Evolutionary conservation across 2,329 filamentous ascomycete species (phyloP), one percentile per base, ranked within the genome.

Genomic region (Parastagonospora avenae): DNA sequence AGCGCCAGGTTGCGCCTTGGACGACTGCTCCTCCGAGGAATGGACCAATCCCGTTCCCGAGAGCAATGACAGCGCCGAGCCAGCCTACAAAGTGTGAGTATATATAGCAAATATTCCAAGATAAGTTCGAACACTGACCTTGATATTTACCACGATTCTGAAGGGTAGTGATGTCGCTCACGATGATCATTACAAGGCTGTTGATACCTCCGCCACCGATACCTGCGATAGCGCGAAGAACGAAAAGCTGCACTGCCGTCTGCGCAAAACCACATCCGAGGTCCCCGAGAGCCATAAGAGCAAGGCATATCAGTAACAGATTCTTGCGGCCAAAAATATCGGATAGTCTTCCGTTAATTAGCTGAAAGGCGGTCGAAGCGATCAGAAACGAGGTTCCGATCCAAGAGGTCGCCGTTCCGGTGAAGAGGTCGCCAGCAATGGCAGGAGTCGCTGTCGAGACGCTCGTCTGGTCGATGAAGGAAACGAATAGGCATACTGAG

Each of bases 331-430:
- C 83, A 47, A 85, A 79, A 2, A 86, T 83, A 65, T 87, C 83
- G 0, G 83, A 85, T 2, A 86, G 60, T 5, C 83, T 78, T n/a
- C 85, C 85, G 62, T 87, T 87, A 1, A 88, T 76, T 54, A 86
- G 82, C 54, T 85, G 84, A 54, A 87, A 88, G 28, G 82, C 81
- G 0, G 85, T 86, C 50, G 82, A 82, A 32, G 81, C 81, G 38
- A 85, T 79, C 33, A 85, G 67, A 6, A 77, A 78, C 4, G 80
- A 77, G 1, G 79, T 82, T 4, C 80, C 80, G 2, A 79, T 79
- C 81, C 81, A 83, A 0, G 80, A 76, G 42, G 85, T 85, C 3
- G 80, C 79, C n/a, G 74, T 74, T 49, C 63, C 36, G 61, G 74
- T 67, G 66, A 71, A 56, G 1, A 75, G 46, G 19, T 74, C 71